Conservation (phyloP, 495 filamentous ascomycete genomes). For the Trichoderma asperelloides region DNA sequence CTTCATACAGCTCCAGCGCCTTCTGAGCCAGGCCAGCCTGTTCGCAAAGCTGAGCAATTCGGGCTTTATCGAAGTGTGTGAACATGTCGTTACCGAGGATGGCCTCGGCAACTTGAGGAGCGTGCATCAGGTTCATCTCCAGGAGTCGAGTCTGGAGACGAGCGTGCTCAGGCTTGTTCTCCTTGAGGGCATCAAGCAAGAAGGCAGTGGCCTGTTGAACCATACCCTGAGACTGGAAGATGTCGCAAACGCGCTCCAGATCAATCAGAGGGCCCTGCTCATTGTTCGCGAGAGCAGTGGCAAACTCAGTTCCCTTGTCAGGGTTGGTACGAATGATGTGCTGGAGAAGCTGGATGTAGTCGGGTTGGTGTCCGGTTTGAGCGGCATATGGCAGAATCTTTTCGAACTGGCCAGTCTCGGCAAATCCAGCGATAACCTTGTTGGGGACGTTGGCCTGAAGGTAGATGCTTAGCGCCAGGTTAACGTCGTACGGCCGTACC, state of each 20-base stretch:
- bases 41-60: constrained; percentile 85
- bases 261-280: constrained; percentile 80
- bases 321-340: constrained; percentile 89
- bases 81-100: constrained; percentile 98
- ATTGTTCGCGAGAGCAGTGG: constrained; percentile 74
- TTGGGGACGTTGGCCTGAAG: constrained; percentile 75
- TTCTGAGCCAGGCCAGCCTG: constrained; percentile 77
- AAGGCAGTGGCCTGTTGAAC: constrained; percentile 95
- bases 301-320: constrained; percentile 92
- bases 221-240: constrained; percentile 97
- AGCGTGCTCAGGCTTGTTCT: constrained; percentile 89
- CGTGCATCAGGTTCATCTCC: constrained; percentile 96
- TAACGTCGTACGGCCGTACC: constrained; percentile 78
- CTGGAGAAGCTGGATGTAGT: constrained; percentile 82
- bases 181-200: constrained; percentile 86
- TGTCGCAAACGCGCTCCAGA: constrained; percentile 89
- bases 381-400: constrained; percentile 87
- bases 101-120: constrained; percentile 93
- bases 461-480: constrained; percentile 78
- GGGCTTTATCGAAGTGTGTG: constrained; percentile 82
- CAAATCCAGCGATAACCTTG: constrained; percentile 90
- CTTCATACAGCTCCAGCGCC: constrained; percentile 90
- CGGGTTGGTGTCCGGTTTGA: constrained; percentile 74
- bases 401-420: constrained; percentile 93
- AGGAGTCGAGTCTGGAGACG: constrained; percentile 87